Conservation (phyloP, 1,284 basidiomycete species). For the Sanghuangporus sanghuang region DNA sequence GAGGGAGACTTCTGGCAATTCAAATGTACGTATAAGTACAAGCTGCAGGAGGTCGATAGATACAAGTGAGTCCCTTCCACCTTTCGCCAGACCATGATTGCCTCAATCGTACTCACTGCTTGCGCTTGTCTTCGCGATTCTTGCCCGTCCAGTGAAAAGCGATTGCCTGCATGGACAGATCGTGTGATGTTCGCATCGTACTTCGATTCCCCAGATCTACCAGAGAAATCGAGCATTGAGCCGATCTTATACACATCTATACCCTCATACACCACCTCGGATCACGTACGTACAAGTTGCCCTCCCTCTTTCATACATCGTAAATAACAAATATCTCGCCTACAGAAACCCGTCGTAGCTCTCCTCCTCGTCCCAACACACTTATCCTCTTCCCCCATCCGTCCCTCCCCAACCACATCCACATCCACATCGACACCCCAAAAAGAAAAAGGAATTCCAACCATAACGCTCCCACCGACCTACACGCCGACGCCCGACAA, state of each 20-base stretch:
- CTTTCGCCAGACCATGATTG: neutral
- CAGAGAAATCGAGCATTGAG: conserved; percentile 48
- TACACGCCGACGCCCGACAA: conserved; percentile 47
- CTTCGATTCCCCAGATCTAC: conserved; percentile 54
- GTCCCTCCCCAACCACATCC: conserved; percentile 28
- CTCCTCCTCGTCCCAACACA: conserved; percentile 50
- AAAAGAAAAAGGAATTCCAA: neutral
- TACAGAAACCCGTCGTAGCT: conserved; percentile 65
- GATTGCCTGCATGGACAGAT: conserved; percentile 93
- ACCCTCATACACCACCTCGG: conserved; percentile 72
- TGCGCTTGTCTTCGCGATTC: neutral
- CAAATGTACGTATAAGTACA: conserved; percentile 86
- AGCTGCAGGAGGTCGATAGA: conserved; percentile 70
- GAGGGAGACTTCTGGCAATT: conserved; percentile 86
- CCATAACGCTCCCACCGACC: conserved; percentile 29
- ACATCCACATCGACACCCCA: neutral
- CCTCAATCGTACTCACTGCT: too few relatives aligned
- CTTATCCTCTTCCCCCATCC: conserved; percentile 29
- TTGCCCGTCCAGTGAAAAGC: conserved; percentile 48
- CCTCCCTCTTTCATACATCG: neutral
- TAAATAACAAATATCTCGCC: neutral
- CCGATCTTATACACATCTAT: conserved; percentile 71
- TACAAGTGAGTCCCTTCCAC: conserved; percentile 58
- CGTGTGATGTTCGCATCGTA: conserved; percentile 84
- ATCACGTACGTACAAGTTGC: conserved; percentile 47